phyloP scores from a whole-genome alignment of 73 alveolate genomes.

The Loxodes magnus region DNA sequence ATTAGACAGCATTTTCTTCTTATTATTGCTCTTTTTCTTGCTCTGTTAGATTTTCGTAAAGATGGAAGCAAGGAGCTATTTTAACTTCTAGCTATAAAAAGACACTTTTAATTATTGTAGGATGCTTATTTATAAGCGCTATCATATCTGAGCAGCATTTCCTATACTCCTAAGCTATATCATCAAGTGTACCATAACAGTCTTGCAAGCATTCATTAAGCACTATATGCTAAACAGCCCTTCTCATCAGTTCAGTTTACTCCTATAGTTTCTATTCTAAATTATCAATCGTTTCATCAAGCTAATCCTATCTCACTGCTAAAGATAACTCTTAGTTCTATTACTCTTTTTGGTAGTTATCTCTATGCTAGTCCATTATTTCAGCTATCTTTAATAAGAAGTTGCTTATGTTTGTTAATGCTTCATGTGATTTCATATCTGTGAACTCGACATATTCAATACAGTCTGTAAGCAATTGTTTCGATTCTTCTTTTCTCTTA shows the following conservation, averaged over 20 bases:
- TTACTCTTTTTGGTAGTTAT: conserved; percentile 28
- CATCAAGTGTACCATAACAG: conserved; percentile 41
- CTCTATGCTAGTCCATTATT: conserved; percentile 29
- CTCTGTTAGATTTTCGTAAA: no score
- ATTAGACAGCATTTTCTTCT: no score
- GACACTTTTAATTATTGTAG: conserved; percentile 23
- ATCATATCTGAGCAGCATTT: conserved; percentile 24
- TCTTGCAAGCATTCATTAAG: conserved; percentile 34
- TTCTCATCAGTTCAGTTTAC: conserved; percentile 26
- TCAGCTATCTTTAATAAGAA: conserved; percentile 37
- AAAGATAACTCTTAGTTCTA: conserved; percentile 26
- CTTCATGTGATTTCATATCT: conserved; percentile 39
- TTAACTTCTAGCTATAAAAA: no score
- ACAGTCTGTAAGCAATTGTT: conserved; percentile 19
- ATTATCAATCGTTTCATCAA: conserved; percentile 29
- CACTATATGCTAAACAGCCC: conserved; percentile 46
- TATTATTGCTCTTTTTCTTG: no score
- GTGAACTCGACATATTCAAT: conserved; percentile 44
- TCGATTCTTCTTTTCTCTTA: conserved; percentile 31
- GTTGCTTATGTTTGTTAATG: conserved; percentile 24
- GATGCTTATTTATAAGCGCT: conserved; percentile 34
- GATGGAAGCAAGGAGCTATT: no score
- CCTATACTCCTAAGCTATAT: conserved; percentile 33
- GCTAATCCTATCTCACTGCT: conserved; percentile 44
- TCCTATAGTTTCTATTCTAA: conserved; percentile 19